Conservation (phyloP, 768 basidiomycete genomes). For the Collybia sp. region DNA sequence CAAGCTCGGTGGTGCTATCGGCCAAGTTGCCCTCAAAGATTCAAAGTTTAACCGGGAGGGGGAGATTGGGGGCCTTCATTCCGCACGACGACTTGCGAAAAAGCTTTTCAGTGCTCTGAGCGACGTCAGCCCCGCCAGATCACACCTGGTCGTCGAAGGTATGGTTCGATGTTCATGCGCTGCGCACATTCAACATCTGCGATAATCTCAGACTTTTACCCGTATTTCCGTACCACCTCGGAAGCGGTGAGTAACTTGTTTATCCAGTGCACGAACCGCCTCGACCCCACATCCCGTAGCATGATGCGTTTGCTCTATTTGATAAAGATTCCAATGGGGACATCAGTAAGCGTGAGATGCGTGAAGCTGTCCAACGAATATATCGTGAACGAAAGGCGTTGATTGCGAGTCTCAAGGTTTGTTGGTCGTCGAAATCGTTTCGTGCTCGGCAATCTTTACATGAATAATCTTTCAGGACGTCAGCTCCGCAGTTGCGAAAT, state of each 20-base stretch:
- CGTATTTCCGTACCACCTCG: constrained; percentile 66
- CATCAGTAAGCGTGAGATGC: constrained; percentile 74
- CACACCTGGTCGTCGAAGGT: constrained; percentile 68
- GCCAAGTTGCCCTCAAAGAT: constrained; percentile 66
- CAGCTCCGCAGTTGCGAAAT: constrained; percentile 67
- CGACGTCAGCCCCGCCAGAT: constrained; percentile 52
- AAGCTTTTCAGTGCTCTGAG: constrained; percentile 64
- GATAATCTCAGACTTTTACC: constrained; percentile 56
- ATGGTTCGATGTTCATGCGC: constrained; percentile 5
- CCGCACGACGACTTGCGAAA: constrained; percentile 62
- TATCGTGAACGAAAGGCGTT: constrained; percentile 75
- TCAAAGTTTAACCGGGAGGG: constrained; percentile 53
- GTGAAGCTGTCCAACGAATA: constrained; percentile 76
- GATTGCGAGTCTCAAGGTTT: constrained; percentile 63
- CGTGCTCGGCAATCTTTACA: neutral
- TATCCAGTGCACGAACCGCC: constrained; percentile 2
- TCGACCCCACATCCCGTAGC: constrained; percentile 27
- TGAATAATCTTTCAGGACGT: constrained; percentile 46
- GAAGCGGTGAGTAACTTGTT: constrained; percentile 52
- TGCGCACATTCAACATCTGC: neutral
- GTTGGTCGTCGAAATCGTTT: neutral
- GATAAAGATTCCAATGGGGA: constrained; percentile 85
- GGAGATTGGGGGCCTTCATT: constrained; percentile 51
- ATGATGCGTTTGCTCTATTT: constrained; percentile 65
- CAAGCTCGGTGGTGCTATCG: constrained; percentile 57